Base-by-base conservation (phyloP, 164 flowering plant genomes). In the Piper longum region DNA sequence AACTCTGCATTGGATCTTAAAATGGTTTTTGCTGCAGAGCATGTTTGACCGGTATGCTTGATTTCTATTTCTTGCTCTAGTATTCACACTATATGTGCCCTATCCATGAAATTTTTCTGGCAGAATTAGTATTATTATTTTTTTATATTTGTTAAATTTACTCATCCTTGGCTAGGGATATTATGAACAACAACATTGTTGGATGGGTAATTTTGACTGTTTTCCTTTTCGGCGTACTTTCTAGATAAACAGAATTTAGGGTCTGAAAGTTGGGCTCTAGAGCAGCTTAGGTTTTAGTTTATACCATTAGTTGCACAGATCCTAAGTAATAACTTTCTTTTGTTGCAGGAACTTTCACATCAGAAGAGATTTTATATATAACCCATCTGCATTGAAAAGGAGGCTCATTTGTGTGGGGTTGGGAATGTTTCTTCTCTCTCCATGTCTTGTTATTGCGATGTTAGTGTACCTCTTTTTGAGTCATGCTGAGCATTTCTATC, bases 21-120 rank as follows among this genome's bases (percentile, higher is more conserved):
- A 89, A 73, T 89, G 97, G 96, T 95, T 91, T 75, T 84, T 95
- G 70, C 66, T 95, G 71, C 99, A 95, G 76, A 88, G 97, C 84
- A 91, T 95, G 97, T 95, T 95, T 82, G 99, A 91, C 76, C 75
- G 97, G 99, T 91, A 56, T 56, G 59, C 59, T 56, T 7, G 19
- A 4, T 9, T 48, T 2, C 0, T 48, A 9, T 13, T 48, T 9
- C 1, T 48, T 48, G 52, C 12, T 8, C 3, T 48, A 48, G 9
- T 5, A 48, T 48, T 26, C 36, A 26, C 36, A 26, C 36, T 26
- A 26, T 26, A 26, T 26, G 36, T 26, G 36, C 1, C 36, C 36
- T 26, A 0, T 26, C 36, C 36, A 26, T 26, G 36, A 26, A 26
- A 2, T 26, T 26, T 26, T 26, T 26, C 36, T 26, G 36, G 36